phyloP scores from a whole-genome alignment of 129 eudicot genomes.

The Tagetes erecta region DNA sequence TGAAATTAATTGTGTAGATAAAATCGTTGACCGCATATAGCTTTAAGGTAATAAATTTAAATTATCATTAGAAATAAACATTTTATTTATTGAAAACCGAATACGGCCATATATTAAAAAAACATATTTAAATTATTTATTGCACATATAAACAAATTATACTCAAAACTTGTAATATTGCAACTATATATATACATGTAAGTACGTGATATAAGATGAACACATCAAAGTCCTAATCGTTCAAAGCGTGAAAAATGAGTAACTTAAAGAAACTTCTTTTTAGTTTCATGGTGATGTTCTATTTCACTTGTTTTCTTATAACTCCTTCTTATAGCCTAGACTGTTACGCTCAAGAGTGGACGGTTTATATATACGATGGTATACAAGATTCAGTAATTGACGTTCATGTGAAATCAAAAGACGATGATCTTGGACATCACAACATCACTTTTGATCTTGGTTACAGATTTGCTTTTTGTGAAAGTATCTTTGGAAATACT shows the following conservation, averaged over 20 bases:
- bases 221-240: background rate
- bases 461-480: constrained; percentile 14
- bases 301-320: background rate
- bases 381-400: constrained; percentile 8
- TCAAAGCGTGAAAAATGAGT: background rate
- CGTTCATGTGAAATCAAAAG: constrained; percentile 2
- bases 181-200: background rate
- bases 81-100: too few species aligned
- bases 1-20: too few species aligned
- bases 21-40: too few species aligned
- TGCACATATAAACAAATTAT: too few species aligned
- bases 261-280: background rate
- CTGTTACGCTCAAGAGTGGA: background rate
- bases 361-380: constrained; percentile 1
- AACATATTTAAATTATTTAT: too few species aligned
- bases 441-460: background rate
- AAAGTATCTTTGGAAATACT: background rate
- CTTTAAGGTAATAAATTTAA: too few species aligned
- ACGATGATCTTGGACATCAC: constrained; percentile 18
- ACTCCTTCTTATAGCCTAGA: background rate
- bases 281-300: background rate
- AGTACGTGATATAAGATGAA: background rate
- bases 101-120: too few species aligned
- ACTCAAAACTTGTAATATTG: too few species aligned
- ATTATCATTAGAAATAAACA: too few species aligned